Evolutionary conservation across 2,329 filamentous ascomycete genomes (phyloP), one percentile per base, ranked within the genome.

Genomic region (Calonectria multiphialidica): DNA sequence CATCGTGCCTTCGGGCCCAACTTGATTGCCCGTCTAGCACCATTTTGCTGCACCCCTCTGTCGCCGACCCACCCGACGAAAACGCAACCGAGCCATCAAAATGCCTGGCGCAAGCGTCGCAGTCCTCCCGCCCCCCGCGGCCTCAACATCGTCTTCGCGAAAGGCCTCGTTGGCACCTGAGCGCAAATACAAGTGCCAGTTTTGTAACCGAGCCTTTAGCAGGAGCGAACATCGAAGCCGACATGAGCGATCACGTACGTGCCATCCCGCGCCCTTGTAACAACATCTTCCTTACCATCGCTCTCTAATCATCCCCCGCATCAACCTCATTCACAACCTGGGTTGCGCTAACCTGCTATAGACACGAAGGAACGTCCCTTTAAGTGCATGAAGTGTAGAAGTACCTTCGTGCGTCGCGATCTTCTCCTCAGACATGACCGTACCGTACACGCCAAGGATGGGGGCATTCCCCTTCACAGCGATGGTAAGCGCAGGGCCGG

Each of bases 131-230:
- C 87, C 93, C 82, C 85, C 91, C 79, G 89, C 91, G 82, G 87
- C 91, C 82, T 91, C 95, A 82, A 90, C 92, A 82, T 90, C 93
- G 83, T 90, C 91, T 80, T 90, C 93, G 81, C 92, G 94, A 85
- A 98, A 97, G 87, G 86, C 93, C 77, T 89, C 93, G 74, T 87
- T 93, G 79, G 93, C 92, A 79, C 95, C 96, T 69, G 97, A 98
- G 88, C 96, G 97, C 89, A 98, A 98, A 87, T 99, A 99, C 92
- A 98, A 98, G 86, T 99, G 97, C 88, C 95, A 98, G 89, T 98
- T 98, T 86, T 98, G 97, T 88, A 96, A 96, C 87, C 91, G 97
- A 85, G 97, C 97, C 76, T 99, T 99, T 85, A 98, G 96, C 87
- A 91, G 97, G 84, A 98, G 95, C 85, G 97, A 99, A 86, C 97